Percentiles rank a stretch among this genome's conserved stretches.
Evolutionary conservation across 2,329 filamentous ascomycete species (phyloP).

Genomic region (Cladosporium velox): DNA sequence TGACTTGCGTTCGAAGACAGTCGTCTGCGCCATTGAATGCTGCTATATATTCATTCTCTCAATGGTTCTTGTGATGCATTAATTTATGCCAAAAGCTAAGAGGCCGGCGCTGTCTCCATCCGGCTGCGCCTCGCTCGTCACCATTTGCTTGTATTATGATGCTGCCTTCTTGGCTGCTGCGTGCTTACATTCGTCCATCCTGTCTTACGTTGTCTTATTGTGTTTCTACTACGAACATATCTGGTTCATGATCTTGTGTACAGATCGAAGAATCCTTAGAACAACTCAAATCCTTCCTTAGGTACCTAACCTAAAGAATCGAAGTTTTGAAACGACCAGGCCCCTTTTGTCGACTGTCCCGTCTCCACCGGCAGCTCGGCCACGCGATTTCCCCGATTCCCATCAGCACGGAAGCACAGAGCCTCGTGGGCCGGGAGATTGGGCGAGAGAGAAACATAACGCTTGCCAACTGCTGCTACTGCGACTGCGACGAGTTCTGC

Average conservation of each 20-base stretch:
- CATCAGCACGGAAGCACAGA: constrained; percentile 7
- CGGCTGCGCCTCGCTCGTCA: constrained; percentile 19
- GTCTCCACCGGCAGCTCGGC: constrained; percentile 17
- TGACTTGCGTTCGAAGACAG: too few species aligned
- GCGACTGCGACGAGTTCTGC: neutral
- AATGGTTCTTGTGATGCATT: neutral
- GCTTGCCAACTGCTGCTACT: constrained; percentile 12
- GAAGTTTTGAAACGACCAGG: constrained; percentile 9
- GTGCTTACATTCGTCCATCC: neutral
- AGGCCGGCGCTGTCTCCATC: constrained; percentile 5
- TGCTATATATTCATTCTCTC: neutral
- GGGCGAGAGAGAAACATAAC: constrained; percentile 16
- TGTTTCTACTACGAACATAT: neutral
- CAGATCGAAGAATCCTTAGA: neutral
- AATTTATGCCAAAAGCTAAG: neutral
- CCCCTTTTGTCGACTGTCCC: constrained; percentile 7
- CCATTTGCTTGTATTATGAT: neutral
- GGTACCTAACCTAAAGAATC: neutral
- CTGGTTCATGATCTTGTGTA: neutral
- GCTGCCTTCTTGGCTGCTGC: neutral
- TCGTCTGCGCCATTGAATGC: too few species aligned
- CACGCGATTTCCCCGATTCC: constrained; percentile 12
- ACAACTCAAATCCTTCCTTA: neutral
- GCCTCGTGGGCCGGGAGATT: constrained; percentile 13
- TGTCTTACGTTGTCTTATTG: neutral